These are phyloP conservation scores for Colletotrichum sp. DNA, from an alignment of 2,329 filamentous ascomycete genomes.

Conservation along the genomic window DNA sequence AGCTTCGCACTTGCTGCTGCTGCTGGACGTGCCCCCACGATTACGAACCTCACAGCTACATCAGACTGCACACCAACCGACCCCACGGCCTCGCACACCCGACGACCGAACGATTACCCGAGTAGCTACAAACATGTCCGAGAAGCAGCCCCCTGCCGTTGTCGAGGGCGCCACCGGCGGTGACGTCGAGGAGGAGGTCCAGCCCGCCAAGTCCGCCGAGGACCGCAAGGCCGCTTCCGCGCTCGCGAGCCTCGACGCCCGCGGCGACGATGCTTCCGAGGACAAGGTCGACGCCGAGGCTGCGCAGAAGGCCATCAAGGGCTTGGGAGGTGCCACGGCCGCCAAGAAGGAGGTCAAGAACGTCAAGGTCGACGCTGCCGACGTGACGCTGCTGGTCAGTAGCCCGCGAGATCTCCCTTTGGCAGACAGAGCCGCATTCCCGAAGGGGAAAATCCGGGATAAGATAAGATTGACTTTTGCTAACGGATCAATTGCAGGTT, in stretches of 20 bases:
- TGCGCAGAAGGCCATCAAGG: conserved; percentile 74
- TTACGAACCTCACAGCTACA: not conserved
- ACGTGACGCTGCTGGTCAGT: conserved; percentile 72
- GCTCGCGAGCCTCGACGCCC: conserved; percentile 70
- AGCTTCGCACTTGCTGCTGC: not conserved
- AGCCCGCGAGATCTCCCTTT: rapidly evolving
- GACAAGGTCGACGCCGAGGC: conserved; percentile 70
- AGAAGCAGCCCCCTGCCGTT: conserved; percentile 62
- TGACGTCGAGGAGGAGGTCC: conserved; percentile 62
- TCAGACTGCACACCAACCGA: not conserved
- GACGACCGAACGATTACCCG: not conserved
- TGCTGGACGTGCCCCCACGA: not conserved
- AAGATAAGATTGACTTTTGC: not conserved
- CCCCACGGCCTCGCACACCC: not conserved
- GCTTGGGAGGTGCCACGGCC: conserved; percentile 47
- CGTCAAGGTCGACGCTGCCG: conserved; percentile 76
- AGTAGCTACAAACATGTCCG: conserved; percentile 53
- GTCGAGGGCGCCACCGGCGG: conserved; percentile 66
- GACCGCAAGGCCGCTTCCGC: conserved; percentile 80
- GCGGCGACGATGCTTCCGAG: conserved; percentile 48
- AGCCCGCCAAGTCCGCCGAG: conserved; percentile 69
- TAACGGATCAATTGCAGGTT: conserved; percentile 45
- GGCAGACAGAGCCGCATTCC: not conserved
- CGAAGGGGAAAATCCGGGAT: rapidly evolving
- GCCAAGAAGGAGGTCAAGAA: conserved; percentile 55